Conservation (phyloP, 371 early-diverging fungal species). For the Haplosporangium sp. region DNA sequence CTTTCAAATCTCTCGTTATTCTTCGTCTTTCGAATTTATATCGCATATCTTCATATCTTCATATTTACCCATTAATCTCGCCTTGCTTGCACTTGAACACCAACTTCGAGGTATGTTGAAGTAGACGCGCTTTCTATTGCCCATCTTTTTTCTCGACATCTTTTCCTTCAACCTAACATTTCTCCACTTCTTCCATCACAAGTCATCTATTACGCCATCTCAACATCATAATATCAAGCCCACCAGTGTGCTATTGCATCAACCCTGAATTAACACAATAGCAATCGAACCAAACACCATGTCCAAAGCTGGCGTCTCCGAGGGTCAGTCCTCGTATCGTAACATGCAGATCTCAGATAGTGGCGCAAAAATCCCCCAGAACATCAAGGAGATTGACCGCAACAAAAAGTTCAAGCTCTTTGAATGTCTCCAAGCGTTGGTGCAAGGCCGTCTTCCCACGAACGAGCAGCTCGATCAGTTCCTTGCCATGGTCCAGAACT, state of each 20-base stretch:
- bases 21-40: no score
- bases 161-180: background rate
- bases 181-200: background rate
- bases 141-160: no score
- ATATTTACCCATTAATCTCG: background rate
- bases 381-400: slow-evolving; percentile 35
- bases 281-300: background rate
- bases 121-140: no score
- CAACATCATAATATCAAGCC: background rate
- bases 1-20: no score
- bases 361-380: slow-evolving; percentile 41
- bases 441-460: slow-evolving; percentile 70
- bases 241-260: background rate
- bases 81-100: background rate
- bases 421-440: slow-evolving; percentile 61
- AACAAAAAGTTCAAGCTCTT: slow-evolving; percentile 60
- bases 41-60: no score
- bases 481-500: slow-evolving; percentile 56
- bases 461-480: slow-evolving; percentile 66
- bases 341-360: slow-evolving; percentile 32
- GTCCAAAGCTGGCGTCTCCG: slow-evolving; percentile 19
- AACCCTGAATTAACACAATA: background rate
- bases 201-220: background rate
- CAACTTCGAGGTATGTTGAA: no score
- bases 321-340: slow-evolving; percentile 22